Base-by-base conservation (phyloP, 495 filamentous ascomycete species). In the Hapsidospora chrysogenum region DNA sequence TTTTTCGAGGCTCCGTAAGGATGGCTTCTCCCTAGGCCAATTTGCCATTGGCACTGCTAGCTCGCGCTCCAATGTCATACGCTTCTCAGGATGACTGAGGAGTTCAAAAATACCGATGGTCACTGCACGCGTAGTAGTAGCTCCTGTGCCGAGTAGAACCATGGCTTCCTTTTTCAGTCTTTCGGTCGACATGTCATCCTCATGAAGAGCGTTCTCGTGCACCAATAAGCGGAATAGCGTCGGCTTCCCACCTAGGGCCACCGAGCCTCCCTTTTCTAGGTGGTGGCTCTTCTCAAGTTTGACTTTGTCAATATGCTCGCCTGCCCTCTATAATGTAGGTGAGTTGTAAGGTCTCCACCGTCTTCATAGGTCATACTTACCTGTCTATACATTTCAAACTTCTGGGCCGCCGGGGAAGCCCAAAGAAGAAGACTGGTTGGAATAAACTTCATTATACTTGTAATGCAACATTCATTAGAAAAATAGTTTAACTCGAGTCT, bases 1-100 rank as follows among this genome's bases (percentile, higher is more conserved):
- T 18, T 56, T 37, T 29, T 75, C 70, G 11, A 76, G 51, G 13
- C 36, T 35, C 2, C 46, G 54, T 61, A 13, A 57, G 37, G 20
- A 26, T 40, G 26, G 45, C 39, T 19, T 42, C 10, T 26, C 41
- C 4, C 37, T 41, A 5, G 28, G 32, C 40, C 45, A 54, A 22
- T 27, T 28, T 5, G 47, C 39, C 43, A 52, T 53, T 2, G 33
- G 13, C n/a, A 36, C 29, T 10, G 33, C 29, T 0, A 60, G 42
- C 39, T 60, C 56, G 6, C 37, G 34, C 7, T 42, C 41, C 5
- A 61, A 46, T 23, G 33, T 38, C 17, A 21, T 25, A 9, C 40
- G 37, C 1, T 48, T 13, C 5, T 27, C 16, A 5, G 42, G 46
- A 4, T 54, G 40, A 25, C 29, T 6, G 9, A 54, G 41, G 5